A percentile compares a stretch with the other conserved stretches of the same genome.
Evolutionary conservation across 225 moss, liverwort and hornwort genomes (phyloP).

Genomic region (Polytrichum formosum): DNA sequence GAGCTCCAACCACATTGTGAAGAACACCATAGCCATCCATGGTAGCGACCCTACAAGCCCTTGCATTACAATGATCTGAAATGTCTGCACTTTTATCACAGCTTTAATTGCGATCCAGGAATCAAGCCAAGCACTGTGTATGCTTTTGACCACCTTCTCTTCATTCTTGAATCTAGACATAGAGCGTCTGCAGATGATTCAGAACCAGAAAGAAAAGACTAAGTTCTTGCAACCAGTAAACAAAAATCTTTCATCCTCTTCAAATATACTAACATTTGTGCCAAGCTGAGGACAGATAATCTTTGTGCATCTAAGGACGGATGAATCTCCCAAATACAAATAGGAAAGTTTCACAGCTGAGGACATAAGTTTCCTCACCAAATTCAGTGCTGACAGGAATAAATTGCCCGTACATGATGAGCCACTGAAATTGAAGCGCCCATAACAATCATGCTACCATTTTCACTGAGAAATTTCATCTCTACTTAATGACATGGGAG

Average conservation of each 20-base stretch:
- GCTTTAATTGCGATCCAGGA: conserved; percentile 78
- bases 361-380: too few species aligned
- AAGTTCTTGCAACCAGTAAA: too few species aligned
- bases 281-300: not conserved
- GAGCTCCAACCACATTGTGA: conserved; percentile 98
- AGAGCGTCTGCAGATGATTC: conserved; percentile 29
- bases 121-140: conserved; percentile 79
- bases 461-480: too few species aligned
- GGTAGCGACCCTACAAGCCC: conserved; percentile 97
- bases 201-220: conserved; percentile 8
- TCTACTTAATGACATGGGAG: not conserved
- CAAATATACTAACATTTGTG: too few species aligned
- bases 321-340: not conserved
- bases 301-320: not conserved
- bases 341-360: not conserved
- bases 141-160: conserved; percentile 58
- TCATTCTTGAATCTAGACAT: conserved; percentile 40
- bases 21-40: conserved; percentile 98
- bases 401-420: too few species aligned
- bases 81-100: conserved; percentile 78
- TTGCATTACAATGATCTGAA: conserved; percentile 87
- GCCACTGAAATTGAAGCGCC: too few species aligned
- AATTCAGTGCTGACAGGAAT: too few species aligned
- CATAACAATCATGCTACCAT: too few species aligned
- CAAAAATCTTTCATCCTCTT: too few species aligned